Evolutionary conservation across 2,329 filamentous ascomycete species (phyloP).

Genomic region (Colletotrichum chlorophyti): DNA sequence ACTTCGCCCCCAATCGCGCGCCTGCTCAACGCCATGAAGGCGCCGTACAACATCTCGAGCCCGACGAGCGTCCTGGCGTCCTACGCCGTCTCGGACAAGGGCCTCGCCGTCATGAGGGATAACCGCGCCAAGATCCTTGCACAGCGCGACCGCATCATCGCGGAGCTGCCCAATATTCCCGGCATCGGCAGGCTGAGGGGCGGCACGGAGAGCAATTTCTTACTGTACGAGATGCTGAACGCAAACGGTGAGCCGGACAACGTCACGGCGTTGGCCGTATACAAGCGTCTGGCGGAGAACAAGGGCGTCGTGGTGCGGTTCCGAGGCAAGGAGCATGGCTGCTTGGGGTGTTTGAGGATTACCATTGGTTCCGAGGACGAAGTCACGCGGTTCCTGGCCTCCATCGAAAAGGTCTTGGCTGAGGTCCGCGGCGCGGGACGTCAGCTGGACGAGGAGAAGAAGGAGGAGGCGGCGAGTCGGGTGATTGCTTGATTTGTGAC

Average conservation of each 20-base stretch:
- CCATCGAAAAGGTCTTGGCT: conserved; percentile 61
- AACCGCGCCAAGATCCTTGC: conserved; percentile 74
- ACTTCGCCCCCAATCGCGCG: conserved; percentile 75
- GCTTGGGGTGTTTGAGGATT: conserved; percentile 85
- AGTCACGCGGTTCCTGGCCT: conserved; percentile 77
- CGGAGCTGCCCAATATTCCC: conserved; percentile 74
- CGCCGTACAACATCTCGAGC: conserved; percentile 93
- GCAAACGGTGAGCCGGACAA: conserved; percentile 79
- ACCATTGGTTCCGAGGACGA: conserved; percentile 92
- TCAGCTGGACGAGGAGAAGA: conserved; percentile 42
- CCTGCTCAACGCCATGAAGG: conserved; percentile 90
- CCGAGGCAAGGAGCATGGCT: conserved; percentile 90
- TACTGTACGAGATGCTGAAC: conserved; percentile 89
- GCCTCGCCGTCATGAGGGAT: conserved; percentile 74
- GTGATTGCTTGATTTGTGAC: conserved; percentile 37
- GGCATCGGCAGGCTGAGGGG: conserved; percentile 85
- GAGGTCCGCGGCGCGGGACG: conserved; percentile 47
- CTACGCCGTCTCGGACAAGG: conserved; percentile 71
- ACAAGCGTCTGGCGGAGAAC: conserved; percentile 83
- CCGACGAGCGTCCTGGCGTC: conserved; percentile 84
- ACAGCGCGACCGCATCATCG: conserved; percentile 79
- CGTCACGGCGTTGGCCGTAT: conserved; percentile 76
- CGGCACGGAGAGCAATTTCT: conserved; percentile 83
- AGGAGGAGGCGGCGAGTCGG: conserved; percentile 42
- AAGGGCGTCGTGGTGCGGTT: conserved; percentile 93